phyloP scores from a whole-genome alignment of 345 rosid species.

The Trapa incisa region DNA sequence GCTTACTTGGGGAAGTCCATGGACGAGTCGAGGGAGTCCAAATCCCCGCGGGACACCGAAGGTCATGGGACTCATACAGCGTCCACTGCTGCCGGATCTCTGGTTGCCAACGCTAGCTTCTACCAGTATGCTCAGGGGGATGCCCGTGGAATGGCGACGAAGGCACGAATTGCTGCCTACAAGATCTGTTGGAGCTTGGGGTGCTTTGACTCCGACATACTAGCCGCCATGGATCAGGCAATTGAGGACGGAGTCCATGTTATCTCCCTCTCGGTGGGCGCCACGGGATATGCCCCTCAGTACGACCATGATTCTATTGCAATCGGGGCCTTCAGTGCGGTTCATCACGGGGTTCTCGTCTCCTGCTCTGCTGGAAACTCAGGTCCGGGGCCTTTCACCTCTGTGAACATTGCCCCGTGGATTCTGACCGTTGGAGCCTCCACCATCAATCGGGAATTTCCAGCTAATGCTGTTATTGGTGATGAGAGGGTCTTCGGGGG shows the following conservation, averaged over 20 bases:
- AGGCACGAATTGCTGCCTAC: conserved; percentile 73
- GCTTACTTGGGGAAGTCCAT: conserved; percentile 22
- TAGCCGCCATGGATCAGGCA: conserved; percentile 92
- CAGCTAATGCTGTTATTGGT: conserved; percentile 64
- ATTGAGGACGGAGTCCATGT: conserved; percentile 70
- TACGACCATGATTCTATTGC: conserved; percentile 70
- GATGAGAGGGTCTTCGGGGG: conserved; percentile 42
- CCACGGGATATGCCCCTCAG: conserved; percentile 56
- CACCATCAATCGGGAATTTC: conserved; percentile 70
- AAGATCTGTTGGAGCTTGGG: conserved; percentile 78
- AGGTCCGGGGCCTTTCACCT: conserved; percentile 63
- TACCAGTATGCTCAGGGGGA: conserved; percentile 48
- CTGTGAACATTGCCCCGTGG: conserved; percentile 89
- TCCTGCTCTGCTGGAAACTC: conserved; percentile 92
- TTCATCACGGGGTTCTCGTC: conserved; percentile 46
- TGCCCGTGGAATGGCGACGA: conserved; percentile 83
- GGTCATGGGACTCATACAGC: conserved; percentile 92
- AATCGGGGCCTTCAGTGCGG: conserved; percentile 70
- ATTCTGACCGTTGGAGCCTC: conserved; percentile 83
- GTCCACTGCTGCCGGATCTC: conserved; percentile 74
- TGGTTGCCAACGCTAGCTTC: conserved; percentile 53
- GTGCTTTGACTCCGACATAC: conserved; percentile 80
- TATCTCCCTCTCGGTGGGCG: conserved; percentile 76
- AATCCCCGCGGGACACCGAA: conserved; percentile 69
- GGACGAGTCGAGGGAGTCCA: conserved; percentile 34